Evolutionary conservation across 768 basidiomycete species (phyloP), one percentile per base, ranked within the genome.

Genomic region (Artomyces pyxidatus): DNA sequence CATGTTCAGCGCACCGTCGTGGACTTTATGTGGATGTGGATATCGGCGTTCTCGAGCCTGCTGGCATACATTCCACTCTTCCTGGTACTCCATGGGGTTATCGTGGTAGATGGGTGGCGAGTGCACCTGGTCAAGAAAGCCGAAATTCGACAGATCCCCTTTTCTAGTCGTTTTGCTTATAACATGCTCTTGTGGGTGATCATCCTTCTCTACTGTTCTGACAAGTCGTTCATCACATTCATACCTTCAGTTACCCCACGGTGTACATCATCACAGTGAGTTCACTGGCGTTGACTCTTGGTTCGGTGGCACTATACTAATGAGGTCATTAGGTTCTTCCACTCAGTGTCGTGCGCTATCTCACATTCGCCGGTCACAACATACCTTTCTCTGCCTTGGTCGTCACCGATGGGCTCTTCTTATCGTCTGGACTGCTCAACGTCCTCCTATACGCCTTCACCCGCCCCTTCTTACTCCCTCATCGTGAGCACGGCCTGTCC

Each of bases 1-100:
- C 50, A 49, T 12, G 57, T 58, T 5, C 69, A 76, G 50, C 65
- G 65, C 41, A 71, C 76, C 11, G 67, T 67, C 8, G 65, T 75
- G 3, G 76, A 77, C 49, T 78, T 77, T 49, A 47, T 74, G n/a
- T 77, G 75, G 73, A 61, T 77, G 37, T 80, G 77, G 76, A 46
- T 71, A 6, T 62, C 75, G 0, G 72, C 68, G 2, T 57, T 71
- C 26, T 42, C 67, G 10, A 72, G 73, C 61, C 41, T 72, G 32
- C 44, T 73, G 11, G 63, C 76, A 6, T 78, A 78, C 52, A 56
- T 68, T 6, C 65, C 71, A 30, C 71, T 75, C 55, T 72, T 69
- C 39, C 57, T 76, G 12, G 66, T 71, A 10, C 61, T 77, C 53
- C 57, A 62, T 7, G 69, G 69, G 37, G 53, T 69, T 51, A 42